Evolutionary conservation across 2,329 filamentous ascomycete genomes (phyloP), one percentile per base, ranked within the genome.

Genomic region (Cladosporium sp.): DNA sequence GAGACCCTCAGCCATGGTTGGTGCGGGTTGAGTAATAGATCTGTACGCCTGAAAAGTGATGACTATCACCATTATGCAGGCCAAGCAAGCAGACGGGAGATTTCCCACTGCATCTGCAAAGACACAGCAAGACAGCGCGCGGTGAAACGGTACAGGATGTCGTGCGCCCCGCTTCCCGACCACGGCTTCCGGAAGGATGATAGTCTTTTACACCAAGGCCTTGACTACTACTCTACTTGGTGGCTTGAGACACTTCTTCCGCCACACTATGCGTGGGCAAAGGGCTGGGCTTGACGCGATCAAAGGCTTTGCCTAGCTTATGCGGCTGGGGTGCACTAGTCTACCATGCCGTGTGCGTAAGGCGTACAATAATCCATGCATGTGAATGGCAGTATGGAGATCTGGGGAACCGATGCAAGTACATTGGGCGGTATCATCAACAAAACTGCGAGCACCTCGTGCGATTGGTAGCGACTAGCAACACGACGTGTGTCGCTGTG

Each of bases 1-100:
- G 40, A 46, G 10, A 46, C n/a, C 40, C 8, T 46, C n/a, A 23
- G 40, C 40, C 40, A 23, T 46, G 40, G 40, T 46, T 21, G 18
- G n/a, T 7, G 40, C n/a, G 10, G 4, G n/a, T 46, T 46, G 40
- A 46, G 40, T 12, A 12, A 46, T 46, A 46, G 40, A 62, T 31
- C 49, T 53, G 49, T 23, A 55, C 50, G 61, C 49, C 29, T 63
- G 50, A 55, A 28, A 44, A 63, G 26, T 63, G 21, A 63, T 63
- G 61, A 63, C 26, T 26, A 14, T 5, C 16, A 56, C 26, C 35
- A 63, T 63, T 63, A 63, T 63, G 61, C 61, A 63, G 61, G 61
- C 61, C 61, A 63, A 63, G 61, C 44, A 52, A 12, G 12, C 14
- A 31, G 50, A 63, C 56, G 56, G 56, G 35, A 59, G 31, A 59